phyloP scores from a whole-genome alignment of 768 basidiomycete species.

The Porphyrellus cyaneotinctus region DNA sequence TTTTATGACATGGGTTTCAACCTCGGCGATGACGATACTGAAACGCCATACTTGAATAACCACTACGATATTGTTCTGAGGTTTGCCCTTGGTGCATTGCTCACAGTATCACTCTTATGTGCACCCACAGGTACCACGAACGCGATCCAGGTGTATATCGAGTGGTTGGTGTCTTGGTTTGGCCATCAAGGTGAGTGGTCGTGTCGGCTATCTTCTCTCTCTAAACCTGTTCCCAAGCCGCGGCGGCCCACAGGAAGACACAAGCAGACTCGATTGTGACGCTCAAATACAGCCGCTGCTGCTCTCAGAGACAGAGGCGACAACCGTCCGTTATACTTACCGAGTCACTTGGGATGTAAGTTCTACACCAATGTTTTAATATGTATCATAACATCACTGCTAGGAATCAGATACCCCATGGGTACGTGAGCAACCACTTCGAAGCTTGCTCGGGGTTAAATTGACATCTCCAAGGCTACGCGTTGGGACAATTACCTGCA shows the following conservation, averaged over 20 bases:
- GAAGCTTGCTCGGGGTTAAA: background rate
- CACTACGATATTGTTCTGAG: slow-evolving; percentile 86
- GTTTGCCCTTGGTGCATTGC: slow-evolving; percentile 34
- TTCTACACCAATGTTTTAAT: slow-evolving; percentile 1
- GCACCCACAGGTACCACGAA: slow-evolving; percentile 65
- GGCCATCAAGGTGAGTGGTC: slow-evolving; percentile 45
- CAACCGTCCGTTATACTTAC: slow-evolving; percentile 81
- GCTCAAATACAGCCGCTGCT: slow-evolving; percentile 44
- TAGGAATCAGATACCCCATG: slow-evolving; percentile 85
- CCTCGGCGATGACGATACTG: slow-evolving; percentile 70
- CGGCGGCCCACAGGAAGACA: slow-evolving; percentile 52
- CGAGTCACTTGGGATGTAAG: slow-evolving; percentile 82
- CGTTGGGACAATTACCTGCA: slow-evolving; percentile 97
- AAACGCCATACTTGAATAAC: slow-evolving; percentile 76
- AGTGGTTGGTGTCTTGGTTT: slow-evolving; percentile 93
- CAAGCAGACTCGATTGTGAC: slow-evolving; percentile 48
- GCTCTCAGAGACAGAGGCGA: slow-evolving; percentile 56
- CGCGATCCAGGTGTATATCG: slow-evolving; percentile 68
- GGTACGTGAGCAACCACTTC: slow-evolving; percentile 37
- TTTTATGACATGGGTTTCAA: slow-evolving; percentile 96
- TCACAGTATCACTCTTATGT: slow-evolving; percentile 5
- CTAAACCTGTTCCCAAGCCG: slow-evolving; percentile 40
- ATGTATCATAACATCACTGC: slow-evolving; percentile 1
- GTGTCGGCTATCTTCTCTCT: background rate
- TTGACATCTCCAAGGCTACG: slow-evolving; percentile 59